These are phyloP conservation scores for Cornus kousa DNA, from an alignment of 148 eudicot genomes.

Conservation along the genomic window DNA sequence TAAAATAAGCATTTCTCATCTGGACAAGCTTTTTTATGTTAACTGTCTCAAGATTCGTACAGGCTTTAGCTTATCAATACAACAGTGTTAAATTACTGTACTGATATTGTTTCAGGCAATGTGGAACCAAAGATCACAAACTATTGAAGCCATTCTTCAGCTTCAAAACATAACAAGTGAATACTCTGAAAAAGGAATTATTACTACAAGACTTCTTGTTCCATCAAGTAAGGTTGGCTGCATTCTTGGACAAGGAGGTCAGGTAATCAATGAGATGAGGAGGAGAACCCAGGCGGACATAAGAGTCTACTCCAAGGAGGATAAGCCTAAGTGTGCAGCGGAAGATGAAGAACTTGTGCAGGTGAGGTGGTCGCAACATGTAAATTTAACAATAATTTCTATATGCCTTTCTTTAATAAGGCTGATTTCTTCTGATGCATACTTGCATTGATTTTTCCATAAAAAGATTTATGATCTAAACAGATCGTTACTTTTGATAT, in stretches of 20 bases:
- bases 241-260: slow-evolving; percentile 83
- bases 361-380: slow-evolving; percentile 33
- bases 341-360: slow-evolving; percentile 86
- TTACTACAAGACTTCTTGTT: slow-evolving; percentile 70
- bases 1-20: neutral
- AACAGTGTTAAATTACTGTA: neutral
- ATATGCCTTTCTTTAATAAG: too few relatives aligned
- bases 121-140: slow-evolving; percentile 59
- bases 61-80: too few relatives aligned
- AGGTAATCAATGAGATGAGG: slow-evolving; percentile 77
- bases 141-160: slow-evolving; percentile 74
- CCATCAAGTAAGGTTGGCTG: slow-evolving; percentile 82
- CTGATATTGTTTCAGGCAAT: slow-evolving; percentile 42
- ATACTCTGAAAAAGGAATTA: slow-evolving; percentile 59
- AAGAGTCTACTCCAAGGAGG: slow-evolving; percentile 70
- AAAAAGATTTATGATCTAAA: neutral
- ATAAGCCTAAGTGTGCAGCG: slow-evolving; percentile 67
- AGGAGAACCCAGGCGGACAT: slow-evolving; percentile 79
- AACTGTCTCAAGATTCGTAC: too few relatives aligned
- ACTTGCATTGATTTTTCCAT: neutral
- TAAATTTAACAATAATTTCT: neutral
- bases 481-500: neutral
- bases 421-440: neutral
- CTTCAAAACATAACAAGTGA: slow-evolving; percentile 76
- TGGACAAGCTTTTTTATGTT: neutral